A percentile compares a stretch with the other conserved stretches of the same genome.
phyloP scores from a whole-genome alignment of 305 asterid species.

The Rubia tinctorum region DNA sequence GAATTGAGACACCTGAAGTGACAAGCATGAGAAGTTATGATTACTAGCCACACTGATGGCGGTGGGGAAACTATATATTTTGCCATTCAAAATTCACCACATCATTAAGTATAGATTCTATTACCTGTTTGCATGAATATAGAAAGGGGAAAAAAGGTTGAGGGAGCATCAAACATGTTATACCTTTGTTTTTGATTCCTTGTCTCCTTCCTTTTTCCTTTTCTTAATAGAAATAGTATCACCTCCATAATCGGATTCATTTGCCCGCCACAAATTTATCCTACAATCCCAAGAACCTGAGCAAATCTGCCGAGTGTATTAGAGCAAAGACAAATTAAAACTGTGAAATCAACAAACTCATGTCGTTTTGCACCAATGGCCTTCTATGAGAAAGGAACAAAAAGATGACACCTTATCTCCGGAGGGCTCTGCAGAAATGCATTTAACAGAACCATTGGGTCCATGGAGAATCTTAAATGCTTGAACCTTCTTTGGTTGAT shows the following conservation, averaged over 20 bases:
- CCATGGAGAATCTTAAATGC: conserved; percentile 67
- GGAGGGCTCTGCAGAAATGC: conserved; percentile 61
- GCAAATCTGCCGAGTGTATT: conserved; percentile 49
- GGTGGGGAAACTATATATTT: background rate
- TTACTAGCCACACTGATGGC: background rate
- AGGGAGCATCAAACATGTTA: conserved; percentile 14
- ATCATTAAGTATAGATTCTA: background rate
- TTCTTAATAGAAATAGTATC: conserved; percentile 62
- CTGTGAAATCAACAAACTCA: background rate
- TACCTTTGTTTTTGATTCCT: conserved; percentile 73
- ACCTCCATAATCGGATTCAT: conserved; percentile 41
- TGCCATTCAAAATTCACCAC: background rate
- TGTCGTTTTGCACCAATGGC: background rate
- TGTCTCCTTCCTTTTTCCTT: conserved; percentile 57
- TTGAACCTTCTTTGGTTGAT: conserved; percentile 51
- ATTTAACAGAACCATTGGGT: conserved; percentile 79
- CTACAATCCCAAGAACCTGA: conserved; percentile 97
- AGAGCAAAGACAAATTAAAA: conserved; percentile 24
- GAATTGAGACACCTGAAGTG: too few species aligned
- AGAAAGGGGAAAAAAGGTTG: background rate
- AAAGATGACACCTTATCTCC: conserved; percentile 58
- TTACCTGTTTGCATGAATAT: background rate
- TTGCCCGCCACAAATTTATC: conserved; percentile 69
- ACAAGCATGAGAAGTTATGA: conserved; percentile 2
- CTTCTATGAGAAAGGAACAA: conserved; percentile 3